Conservation (phyloP, 75 land plant genomes). For the Picea sitchensis region DNA sequence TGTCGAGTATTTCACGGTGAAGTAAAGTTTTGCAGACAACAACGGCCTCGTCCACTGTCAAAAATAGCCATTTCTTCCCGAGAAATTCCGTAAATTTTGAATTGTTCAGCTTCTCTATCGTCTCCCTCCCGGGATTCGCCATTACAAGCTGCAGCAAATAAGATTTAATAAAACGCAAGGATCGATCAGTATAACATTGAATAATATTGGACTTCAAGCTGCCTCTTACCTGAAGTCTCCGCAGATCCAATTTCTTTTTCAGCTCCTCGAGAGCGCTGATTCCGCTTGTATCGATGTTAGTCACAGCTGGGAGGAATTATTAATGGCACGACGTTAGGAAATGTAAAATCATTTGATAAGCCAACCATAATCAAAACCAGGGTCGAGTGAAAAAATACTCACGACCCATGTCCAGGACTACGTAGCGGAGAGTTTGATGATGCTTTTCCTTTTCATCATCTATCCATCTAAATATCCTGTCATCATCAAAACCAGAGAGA, state of each 20-base stretch:
- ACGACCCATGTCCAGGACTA: no score
- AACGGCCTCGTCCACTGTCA: conserved; percentile 21
- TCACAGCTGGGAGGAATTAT: conserved; percentile 50
- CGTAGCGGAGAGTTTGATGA: no score
- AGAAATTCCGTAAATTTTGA: conserved; percentile 15
- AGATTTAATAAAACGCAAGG: no score
- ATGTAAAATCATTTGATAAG: background rate
- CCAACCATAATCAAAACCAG: no score
- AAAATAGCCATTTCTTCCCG: conserved; percentile 22
- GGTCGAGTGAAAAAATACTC: no score
- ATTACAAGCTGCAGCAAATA: conserved; percentile 17
- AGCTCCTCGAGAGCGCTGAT: conserved; percentile 69
- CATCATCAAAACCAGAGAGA: background rate
- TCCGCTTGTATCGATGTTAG: conserved; percentile 72
- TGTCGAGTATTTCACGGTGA: no score
- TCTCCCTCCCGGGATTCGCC: conserved; percentile 16
- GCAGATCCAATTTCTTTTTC: conserved; percentile 35
- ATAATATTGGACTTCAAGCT: no score
- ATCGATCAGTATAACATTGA: no score
- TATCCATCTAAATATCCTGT: background rate
- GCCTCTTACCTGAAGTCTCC: conserved; percentile 30
- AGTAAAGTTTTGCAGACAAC: conserved; percentile 5
- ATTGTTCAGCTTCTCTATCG: conserved; percentile 19
- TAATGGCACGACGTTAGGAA: background rate
- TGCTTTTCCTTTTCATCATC: no score